Percentiles rank a stretch among this genome's conserved stretches.
These are phyloP conservation scores for Mycena kentingensis DNA, from an alignment of 768 basidiomycete species.

Conservation along the genomic window DNA sequence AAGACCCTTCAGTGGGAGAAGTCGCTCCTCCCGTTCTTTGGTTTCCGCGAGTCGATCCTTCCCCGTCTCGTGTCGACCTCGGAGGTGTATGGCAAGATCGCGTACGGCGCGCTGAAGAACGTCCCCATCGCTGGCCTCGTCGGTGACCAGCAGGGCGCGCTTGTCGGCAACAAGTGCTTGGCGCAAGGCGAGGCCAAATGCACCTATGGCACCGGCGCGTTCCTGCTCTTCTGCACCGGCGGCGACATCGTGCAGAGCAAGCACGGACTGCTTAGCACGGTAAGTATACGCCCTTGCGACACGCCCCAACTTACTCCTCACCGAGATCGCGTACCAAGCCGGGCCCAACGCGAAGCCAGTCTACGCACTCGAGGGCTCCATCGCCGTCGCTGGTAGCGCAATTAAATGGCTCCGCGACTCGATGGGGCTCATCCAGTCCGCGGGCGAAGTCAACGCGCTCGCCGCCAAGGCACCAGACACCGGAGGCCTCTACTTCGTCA, in stretches of 20 bases:
- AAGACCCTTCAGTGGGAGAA: slow-evolving; percentile 81
- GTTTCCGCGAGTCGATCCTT: slow-evolving; percentile 71
- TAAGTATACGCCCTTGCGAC: slow-evolving; percentile 32
- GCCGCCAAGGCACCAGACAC: slow-evolving; percentile 76
- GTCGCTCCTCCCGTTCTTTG: slow-evolving; percentile 85
- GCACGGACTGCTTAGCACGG: slow-evolving; percentile 89
- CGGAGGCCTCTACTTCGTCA: slow-evolving; percentile 94
- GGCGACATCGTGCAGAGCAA: slow-evolving; percentile 79
- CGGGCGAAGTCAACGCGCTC: slow-evolving; percentile 82
- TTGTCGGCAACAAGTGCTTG: slow-evolving; percentile 96
- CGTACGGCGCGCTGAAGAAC: slow-evolving; percentile 65
- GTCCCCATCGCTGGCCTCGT: slow-evolving; percentile 89
- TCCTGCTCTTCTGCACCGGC: slow-evolving; percentile 94
- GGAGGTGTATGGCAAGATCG: slow-evolving; percentile 85
- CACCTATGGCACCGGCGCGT: slow-evolving; percentile 97
- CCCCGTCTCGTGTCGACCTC: slow-evolving; percentile 89
- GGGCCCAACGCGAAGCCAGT: slow-evolving; percentile 76
- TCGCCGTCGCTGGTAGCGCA: slow-evolving; percentile 93
- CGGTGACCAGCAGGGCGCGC: slow-evolving; percentile 97
- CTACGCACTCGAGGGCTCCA: slow-evolving; percentile 94
- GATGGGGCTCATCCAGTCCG: slow-evolving; percentile 77
- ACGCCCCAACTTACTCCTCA: slow-evolving; percentile 12
- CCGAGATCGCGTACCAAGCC: slow-evolving; percentile 85
- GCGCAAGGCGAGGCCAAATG: slow-evolving; percentile 93
- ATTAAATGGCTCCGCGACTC: slow-evolving; percentile 97